These are phyloP conservation scores for Naganishia antarctica DNA, from an alignment of 768 basidiomycete species.

Conservation along the genomic window DNA sequence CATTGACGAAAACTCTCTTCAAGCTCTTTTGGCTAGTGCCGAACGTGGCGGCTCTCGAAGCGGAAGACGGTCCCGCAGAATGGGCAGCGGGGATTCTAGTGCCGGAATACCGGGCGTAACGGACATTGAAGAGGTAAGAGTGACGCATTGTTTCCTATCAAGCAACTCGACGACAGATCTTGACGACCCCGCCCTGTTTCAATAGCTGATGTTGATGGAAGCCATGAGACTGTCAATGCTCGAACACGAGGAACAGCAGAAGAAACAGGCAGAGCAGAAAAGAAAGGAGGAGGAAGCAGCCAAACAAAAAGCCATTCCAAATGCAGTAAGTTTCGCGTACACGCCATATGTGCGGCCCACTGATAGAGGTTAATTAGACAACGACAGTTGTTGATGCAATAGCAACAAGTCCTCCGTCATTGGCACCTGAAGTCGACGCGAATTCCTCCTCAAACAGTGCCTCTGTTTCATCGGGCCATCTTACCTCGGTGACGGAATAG, in stretches of 20 bases:
- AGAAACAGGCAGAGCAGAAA: slow-evolving; percentile 50
- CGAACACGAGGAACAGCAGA: slow-evolving; percentile 90
- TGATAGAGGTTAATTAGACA: not conserved
- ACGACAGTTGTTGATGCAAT: too few species aligned
- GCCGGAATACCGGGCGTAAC: slow-evolving; percentile 33
- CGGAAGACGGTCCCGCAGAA: slow-evolving; percentile 55
- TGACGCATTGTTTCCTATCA: not conserved
- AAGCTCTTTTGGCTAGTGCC: slow-evolving; percentile 14
- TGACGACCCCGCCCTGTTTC: too few species aligned
- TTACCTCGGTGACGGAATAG: too few species aligned
- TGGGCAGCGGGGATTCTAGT: slow-evolving; percentile 85
- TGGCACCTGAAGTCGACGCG: not conserved
- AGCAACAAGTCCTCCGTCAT: not conserved
- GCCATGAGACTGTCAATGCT: slow-evolving; percentile 92
- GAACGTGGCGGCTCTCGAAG: slow-evolving; percentile 50
- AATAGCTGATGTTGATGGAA: slow-evolving; percentile 99
- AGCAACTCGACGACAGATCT: too few species aligned
- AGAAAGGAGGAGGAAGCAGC: slow-evolving; percentile 14
- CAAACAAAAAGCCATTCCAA: not conserved
- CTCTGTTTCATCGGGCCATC: too few species aligned
- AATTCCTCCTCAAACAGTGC: too few species aligned
- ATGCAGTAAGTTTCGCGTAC: not conserved
- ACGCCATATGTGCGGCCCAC: not conserved
- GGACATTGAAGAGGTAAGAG: slow-evolving; percentile 28
- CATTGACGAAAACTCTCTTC: slow-evolving; percentile 9